Evolutionary conservation across 1,139 yeast genomes (phyloP), one percentile per base, ranked within the genome.

Genomic region (Oligophagozyma castellii): DNA sequence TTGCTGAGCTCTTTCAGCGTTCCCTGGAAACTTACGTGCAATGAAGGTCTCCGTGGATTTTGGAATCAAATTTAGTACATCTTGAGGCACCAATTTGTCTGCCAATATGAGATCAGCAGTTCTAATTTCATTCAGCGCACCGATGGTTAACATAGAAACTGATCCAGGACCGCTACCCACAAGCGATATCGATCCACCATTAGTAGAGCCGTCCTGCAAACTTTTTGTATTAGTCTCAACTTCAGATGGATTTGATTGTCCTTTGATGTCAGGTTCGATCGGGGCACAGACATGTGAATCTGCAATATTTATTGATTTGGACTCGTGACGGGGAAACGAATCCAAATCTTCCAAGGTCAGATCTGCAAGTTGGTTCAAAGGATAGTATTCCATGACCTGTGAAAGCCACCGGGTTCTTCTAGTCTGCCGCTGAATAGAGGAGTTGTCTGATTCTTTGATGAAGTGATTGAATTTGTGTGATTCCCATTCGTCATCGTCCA

Each of bases 121-220:
- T 38, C 76, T 67, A 19, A 89, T 84, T 25, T 79, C 86, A 29
- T 75, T 70, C 19, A 81, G 51, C 0, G 98, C 98, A 5, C 93
- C 95, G 1, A 81, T 55, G 0, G 96, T 86, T 18, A 89, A 61
- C 43, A 83, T 64, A 2, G 84, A 74, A 0, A 79, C 71, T 2
- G 92, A 73, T 0, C 98, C 98, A 0, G 96, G 96, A 0, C 98
- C 98, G 2, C 95, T 69, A 1, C 98, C 98, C 11, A 86, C 84
- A 16, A 89, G 61, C 2, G 93, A 69, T 8, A 86, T 75, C 3
- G 65, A 43, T 0, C 92, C 94, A n/a, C 16, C 19, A 4, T 8
- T 6, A 6, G 4, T n/a, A n/a, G n/a, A n/a, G n/a, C n/a, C n/a
- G n/a, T n/a, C n/a, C n/a, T n/a, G n/a, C n/a, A n/a, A n/a, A n/a